These are phyloP conservation scores for Gamsiella multidivaricata DNA, from an alignment of 192 early-diverging fungal genomes.

Conservation along the genomic window DNA sequence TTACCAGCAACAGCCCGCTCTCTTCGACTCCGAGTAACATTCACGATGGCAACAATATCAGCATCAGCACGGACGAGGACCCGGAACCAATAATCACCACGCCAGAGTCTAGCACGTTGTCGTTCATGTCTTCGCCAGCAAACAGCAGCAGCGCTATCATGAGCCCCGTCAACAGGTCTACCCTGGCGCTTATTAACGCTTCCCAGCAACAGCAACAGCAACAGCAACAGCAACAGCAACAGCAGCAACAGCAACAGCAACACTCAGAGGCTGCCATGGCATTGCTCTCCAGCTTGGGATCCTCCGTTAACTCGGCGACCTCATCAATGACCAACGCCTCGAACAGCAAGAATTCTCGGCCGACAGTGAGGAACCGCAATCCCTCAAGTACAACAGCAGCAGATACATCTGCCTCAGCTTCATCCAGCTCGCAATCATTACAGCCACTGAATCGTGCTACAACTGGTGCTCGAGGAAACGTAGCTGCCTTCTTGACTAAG, in stretches of 20 bases:
- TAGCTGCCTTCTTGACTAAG: conserved; percentile 31
- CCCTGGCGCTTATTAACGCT: conserved; percentile 19
- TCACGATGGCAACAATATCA: not conserved
- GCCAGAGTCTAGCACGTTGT: conserved; percentile 4
- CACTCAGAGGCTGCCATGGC: conserved; percentile 22
- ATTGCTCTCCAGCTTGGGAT: conserved; percentile 10
- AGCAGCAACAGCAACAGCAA: conserved; percentile 8
- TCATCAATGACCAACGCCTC: not conserved
- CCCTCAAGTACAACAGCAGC: not conserved
- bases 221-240: conserved; percentile 10
- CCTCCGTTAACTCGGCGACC: not conserved
- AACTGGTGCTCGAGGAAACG: conserved; percentile 28
- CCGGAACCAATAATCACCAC: conserved; percentile 19
- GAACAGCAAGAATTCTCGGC: not conserved
- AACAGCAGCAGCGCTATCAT: not conserved
- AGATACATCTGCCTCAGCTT: not conserved
- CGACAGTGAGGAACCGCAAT: not conserved
- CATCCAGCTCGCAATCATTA: conserved; percentile 19
- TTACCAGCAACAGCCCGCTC: conserved; percentile 22
- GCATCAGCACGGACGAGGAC: not conserved
- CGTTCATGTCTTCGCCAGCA: conserved; percentile 16
- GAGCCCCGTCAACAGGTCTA: conserved; percentile 3
- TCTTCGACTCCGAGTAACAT: not conserved
- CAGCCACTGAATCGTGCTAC: conserved; percentile 25
- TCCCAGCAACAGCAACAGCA: conserved; percentile 19